Evolutionary conservation across 2,329 filamentous ascomycete genomes (phyloP).

Genomic region (Tolypocladium tundrense): DNA sequence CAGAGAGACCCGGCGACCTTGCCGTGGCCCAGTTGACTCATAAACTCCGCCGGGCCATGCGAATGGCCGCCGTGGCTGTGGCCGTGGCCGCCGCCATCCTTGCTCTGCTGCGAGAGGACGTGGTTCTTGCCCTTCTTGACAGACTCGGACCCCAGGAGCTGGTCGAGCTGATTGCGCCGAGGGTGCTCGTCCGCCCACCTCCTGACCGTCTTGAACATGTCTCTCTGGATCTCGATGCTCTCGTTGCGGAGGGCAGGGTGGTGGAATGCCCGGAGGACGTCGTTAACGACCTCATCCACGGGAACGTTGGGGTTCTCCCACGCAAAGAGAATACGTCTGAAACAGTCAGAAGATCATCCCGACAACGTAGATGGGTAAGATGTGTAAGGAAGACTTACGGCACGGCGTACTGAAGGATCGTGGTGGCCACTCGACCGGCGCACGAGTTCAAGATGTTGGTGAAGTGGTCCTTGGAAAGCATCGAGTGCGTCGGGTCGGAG

Average conservation of each 20-base stretch:
- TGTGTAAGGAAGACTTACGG: conserved; percentile 41
- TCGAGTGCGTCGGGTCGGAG: conserved; percentile 71
- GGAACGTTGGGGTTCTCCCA: conserved; percentile 83
- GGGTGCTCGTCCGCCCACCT: conserved; percentile 66
- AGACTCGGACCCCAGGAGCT: conserved; percentile 70
- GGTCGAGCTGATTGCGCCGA: conserved; percentile 58
- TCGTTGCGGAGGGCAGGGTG: conserved; percentile 77
- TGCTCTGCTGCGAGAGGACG: conserved; percentile 29
- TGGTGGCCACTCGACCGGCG: conserved; percentile 62
- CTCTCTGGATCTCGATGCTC: conserved; percentile 65
- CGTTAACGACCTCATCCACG: conserved; percentile 72
- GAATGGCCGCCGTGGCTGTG: conserved; percentile 19
- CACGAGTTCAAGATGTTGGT: conserved; percentile 69
- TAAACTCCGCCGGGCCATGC: conserved; percentile 33
- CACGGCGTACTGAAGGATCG: conserved; percentile 75
- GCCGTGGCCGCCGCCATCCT: conserved; percentile 14
- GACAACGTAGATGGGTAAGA: no score
- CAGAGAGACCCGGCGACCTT: conserved; percentile 50
- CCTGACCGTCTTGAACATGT: conserved; percentile 82
- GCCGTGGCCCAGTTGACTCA: conserved; percentile 40
- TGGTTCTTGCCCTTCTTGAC: conserved; percentile 81
- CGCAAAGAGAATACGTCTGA: conserved; percentile 70
- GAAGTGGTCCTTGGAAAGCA: conserved; percentile 79
- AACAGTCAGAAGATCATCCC: not conserved
- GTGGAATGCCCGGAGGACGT: conserved; percentile 77